Percentiles rank a stretch among this genome's conserved stretches.
Evolutionary conservation across 2,329 filamentous ascomycete species (phyloP).

Genomic region (Colletotrichum siamense): DNA sequence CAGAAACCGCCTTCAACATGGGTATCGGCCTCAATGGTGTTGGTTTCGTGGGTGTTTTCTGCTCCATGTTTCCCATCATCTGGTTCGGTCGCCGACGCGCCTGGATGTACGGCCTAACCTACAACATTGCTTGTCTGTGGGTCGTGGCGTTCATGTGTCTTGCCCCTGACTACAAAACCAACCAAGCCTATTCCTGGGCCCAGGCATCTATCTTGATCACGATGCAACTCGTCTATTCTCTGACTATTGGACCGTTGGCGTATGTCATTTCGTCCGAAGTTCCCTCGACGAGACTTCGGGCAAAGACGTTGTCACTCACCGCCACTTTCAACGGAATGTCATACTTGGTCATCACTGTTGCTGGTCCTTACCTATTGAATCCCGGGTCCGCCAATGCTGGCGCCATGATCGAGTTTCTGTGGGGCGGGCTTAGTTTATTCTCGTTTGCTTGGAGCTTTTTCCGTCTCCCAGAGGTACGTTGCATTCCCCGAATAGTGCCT

Average conservation of each 20-base stretch:
- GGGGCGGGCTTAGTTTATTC: not conserved
- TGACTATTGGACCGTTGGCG: not conserved
- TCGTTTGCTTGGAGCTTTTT: not conserved
- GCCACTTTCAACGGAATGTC: not conserved
- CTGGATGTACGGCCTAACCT: not conserved
- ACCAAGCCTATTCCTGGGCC: not conserved
- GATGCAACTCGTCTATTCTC: not conserved
- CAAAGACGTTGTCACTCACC: not conserved
- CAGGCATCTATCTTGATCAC: not conserved
- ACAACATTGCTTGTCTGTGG: not conserved
- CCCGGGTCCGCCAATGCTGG: not conserved
- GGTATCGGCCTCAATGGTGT: not conserved
- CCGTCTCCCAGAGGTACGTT: not conserved
- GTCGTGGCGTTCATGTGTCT: not conserved
- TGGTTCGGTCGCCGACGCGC: not conserved
- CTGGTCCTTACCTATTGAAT: not conserved
- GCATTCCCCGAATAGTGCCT: not conserved
- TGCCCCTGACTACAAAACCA: not conserved
- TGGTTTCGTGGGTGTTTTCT: not conserved
- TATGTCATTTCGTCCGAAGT: not conserved
- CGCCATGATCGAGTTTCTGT: not conserved
- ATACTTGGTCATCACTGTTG: not conserved
- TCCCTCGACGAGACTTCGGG: not conserved
- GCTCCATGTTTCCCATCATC: not conserved
- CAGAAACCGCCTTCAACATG: not conserved